These are phyloP conservation scores for Ceratobasidium sp. DNA, from an alignment of 1,284 basidiomycete genomes.

Conservation along the genomic window DNA sequence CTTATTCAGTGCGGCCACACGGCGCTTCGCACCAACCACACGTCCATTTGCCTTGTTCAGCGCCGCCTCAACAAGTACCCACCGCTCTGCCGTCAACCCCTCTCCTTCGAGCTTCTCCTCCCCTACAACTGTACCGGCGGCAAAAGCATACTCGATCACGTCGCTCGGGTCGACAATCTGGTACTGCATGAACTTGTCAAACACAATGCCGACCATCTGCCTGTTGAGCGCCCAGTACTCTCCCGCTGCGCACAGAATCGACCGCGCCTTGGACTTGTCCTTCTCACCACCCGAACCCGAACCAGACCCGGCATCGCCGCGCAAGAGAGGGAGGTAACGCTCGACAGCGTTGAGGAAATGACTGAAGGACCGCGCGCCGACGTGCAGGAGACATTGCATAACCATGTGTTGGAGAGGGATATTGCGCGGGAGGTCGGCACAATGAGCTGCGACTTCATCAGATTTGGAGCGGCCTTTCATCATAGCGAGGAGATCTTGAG, in stretches of 20 bases:
- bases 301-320: conserved; percentile 68
- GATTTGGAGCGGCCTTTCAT: conserved; percentile 81
- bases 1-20: conserved; percentile 77
- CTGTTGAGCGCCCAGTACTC: conserved; percentile 83
- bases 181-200: conserved; percentile 99
- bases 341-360: conserved; percentile 98
- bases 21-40: conserved; percentile 77
- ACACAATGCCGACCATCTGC: conserved; percentile 89
- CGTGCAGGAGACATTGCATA: conserved; percentile 87
- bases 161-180: conserved; percentile 95
- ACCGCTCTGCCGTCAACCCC: conserved; percentile 68
- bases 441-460: conserved; percentile 75
- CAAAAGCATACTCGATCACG: conserved; percentile 88
- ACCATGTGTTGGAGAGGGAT: conserved; percentile 67
- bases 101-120: conserved; percentile 48
- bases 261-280: conserved; percentile 65
- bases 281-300: conserved; percentile 61
- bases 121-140: no score
- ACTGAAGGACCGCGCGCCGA: conserved; percentile 96
- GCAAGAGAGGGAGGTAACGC: conserved; percentile 90
- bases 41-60: conserved; percentile 90
- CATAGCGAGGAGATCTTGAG: conserved; percentile 81
- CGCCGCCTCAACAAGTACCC: conserved; percentile 83
- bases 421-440: conserved; percentile 68
- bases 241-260: conserved; percentile 75